phyloP scores from a whole-genome alignment of 225 moss, liverwort and hornwort species.

The Marchantia polymorpha region DNA sequence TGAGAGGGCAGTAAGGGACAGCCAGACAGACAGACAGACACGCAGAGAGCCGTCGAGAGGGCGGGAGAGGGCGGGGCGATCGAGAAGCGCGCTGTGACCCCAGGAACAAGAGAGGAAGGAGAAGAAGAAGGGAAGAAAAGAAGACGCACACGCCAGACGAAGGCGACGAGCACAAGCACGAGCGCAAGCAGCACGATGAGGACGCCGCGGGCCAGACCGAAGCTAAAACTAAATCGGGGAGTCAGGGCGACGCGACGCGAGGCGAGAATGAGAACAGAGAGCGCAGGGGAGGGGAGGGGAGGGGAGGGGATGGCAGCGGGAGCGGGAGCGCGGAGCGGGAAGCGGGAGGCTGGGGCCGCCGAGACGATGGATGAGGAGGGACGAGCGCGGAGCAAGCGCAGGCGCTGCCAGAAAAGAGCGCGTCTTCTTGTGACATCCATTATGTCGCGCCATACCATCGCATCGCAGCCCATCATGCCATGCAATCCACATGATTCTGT shows the following conservation, averaged over 20 bases:
- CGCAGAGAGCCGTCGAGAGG: neutral
- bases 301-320: neutral
- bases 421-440: constrained; percentile 13
- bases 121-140: neutral
- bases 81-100: neutral
- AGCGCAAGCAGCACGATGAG: neutral
- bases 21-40: too few relatives aligned
- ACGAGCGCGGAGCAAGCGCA: neutral
- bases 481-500: neutral
- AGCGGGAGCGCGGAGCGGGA: neutral
- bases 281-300: neutral
- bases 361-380: neutral
- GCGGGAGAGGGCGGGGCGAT: neutral
- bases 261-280: too few relatives aligned
- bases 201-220: neutral
- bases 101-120: neutral
- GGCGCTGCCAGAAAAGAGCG: constrained; percentile 4
- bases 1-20: too few relatives aligned
- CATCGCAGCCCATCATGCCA: neutral
- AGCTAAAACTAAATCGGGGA: too few relatives aligned
- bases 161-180: neutral
- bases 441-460: neutral
- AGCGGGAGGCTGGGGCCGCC: neutral
- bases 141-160: neutral
- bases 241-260: neutral